Percentiles rank a stretch among this genome's conserved stretches.
Evolutionary conservation across 2,329 filamentous ascomycete genomes (phyloP).

Genomic region (Plectosphaerella cucumerina): DNA sequence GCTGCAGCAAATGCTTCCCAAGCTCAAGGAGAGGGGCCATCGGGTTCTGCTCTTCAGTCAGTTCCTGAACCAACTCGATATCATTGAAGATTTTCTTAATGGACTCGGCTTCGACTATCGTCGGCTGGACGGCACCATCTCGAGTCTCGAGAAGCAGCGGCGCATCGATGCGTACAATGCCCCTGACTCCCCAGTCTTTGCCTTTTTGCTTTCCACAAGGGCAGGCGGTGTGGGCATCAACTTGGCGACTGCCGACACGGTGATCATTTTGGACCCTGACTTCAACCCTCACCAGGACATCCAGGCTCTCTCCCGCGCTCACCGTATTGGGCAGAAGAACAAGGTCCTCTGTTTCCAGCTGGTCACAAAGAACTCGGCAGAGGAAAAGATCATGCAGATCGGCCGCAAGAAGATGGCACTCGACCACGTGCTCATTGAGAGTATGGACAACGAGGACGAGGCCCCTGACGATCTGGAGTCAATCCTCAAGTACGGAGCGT

Average conservation of each 20-base stretch:
- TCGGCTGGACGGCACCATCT: constrained; percentile 81
- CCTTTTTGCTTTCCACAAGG: constrained; percentile 87
- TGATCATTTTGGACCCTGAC: constrained; percentile 95
- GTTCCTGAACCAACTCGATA: constrained; percentile 82
- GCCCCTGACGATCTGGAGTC: constrained; percentile 77
- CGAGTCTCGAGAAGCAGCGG: constrained; percentile 83
- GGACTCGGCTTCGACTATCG: constrained; percentile 69
- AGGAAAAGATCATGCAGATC: constrained; percentile 95
- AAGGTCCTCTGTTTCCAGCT: constrained; percentile 95
- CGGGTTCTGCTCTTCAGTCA: constrained; percentile 95
- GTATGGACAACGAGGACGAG: constrained; percentile 80
- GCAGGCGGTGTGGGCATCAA: constrained; percentile 98
- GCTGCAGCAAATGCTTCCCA: constrained; percentile 80
- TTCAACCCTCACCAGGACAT: constrained; percentile 99
- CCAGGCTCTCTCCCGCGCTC: constrained; percentile 88
- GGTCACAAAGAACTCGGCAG: constrained; percentile 81
- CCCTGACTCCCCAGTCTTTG: constrained; percentile 76
- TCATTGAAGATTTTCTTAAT: constrained; percentile 86
- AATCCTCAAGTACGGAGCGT: constrained; percentile 82
- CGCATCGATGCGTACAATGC: constrained; percentile 93
- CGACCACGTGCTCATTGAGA: constrained; percentile 91
- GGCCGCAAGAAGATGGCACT: constrained; percentile 94
- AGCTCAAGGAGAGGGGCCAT: constrained; percentile 79
- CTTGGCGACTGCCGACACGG: constrained; percentile 91
- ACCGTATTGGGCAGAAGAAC: constrained; percentile 93